Evolutionary conservation across 352 stramenopile species (phyloP).

Genomic region (Phytophthora colocasiae): DNA sequence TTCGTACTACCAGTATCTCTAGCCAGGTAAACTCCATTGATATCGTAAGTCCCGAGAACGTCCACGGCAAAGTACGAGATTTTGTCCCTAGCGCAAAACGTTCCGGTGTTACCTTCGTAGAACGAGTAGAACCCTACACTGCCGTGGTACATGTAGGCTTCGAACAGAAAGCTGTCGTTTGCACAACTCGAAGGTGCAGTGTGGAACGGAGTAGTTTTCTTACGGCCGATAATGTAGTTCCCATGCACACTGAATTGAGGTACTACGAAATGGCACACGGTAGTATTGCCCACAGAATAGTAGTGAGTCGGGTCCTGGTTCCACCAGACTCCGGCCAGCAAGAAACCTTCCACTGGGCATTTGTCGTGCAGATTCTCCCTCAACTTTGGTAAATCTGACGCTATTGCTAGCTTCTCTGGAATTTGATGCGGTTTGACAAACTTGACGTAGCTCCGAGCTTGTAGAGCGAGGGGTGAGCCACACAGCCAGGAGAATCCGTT

Average conservation of each 20-base stretch:
- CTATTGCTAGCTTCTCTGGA: slow-evolving; percentile 5
- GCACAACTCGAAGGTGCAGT: slow-evolving; percentile 4
- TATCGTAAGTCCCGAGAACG: slow-evolving; percentile 16
- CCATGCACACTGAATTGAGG: slow-evolving; percentile 26
- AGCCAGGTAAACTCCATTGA: slow-evolving; percentile 18
- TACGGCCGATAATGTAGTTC: slow-evolving; percentile 12
- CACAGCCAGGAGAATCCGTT: slow-evolving; percentile 6
- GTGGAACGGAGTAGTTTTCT: slow-evolving; percentile 1
- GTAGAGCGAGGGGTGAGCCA: slow-evolving; percentile 11
- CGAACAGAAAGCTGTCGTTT: slow-evolving; percentile 3
- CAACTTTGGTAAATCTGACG: not conserved
- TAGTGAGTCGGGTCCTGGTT: slow-evolving; percentile 21
- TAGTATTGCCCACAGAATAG: slow-evolving; percentile 4
- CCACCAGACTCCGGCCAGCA: slow-evolving; percentile 27
- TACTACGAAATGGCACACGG: slow-evolving; percentile 16
- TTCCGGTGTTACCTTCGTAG: slow-evolving; percentile 1
- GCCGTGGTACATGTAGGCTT: slow-evolving; percentile 6
- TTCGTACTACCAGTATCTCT: slow-evolving; percentile 9
- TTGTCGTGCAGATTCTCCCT: slow-evolving; percentile 1
- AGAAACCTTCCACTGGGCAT: slow-evolving; percentile 17
- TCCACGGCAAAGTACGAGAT: not conserved
- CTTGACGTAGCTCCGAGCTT: slow-evolving; percentile 26
- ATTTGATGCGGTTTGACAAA: slow-evolving; percentile 28
- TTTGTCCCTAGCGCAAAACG: not conserved
- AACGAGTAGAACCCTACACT: slow-evolving; percentile 15